Percentiles rank a stretch among this genome's conserved stretches.
These are phyloP conservation scores for Volvox reticuliferus DNA, from an alignment of 139 green algal species.

Conservation along the genomic window DNA sequence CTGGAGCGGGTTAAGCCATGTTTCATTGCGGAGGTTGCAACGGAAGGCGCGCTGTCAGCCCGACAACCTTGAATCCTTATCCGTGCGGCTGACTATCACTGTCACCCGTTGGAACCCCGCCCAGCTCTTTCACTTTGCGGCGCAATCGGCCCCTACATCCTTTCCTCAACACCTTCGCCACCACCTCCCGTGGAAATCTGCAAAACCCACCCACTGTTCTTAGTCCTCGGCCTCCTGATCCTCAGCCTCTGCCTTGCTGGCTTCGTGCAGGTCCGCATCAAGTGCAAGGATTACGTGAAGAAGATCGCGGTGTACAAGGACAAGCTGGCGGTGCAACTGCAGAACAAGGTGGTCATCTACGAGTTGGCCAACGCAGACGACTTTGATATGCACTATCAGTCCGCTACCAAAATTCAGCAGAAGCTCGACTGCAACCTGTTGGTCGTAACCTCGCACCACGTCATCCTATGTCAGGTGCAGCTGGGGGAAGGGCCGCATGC, in stretches of 20 bases:
- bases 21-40: no score
- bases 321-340: conserved; percentile 86
- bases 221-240: not conserved
- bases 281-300: conserved; percentile 85
- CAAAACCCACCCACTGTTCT: no score
- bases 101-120: no score
- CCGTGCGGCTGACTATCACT: no score
- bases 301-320: conserved; percentile 89
- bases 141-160: no score
- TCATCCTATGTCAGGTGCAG: conserved; percentile 82
- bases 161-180: no score
- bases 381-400: conserved; percentile 76
- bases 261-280: conserved; percentile 38
- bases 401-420: conserved; percentile 75
- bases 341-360: conserved; percentile 84
- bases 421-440: conserved; percentile 90
- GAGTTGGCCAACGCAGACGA: conserved; percentile 71
- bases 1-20: no score
- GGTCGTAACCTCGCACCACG: conserved; percentile 80
- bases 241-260: not conserved
- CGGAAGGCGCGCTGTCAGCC: no score
- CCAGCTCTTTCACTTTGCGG: no score
- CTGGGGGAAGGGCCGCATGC: no score
- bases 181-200: no score
- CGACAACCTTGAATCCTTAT: no score